A percentile compares a stretch with the other conserved stretches of the same genome.
These are phyloP conservation scores for Podospora fimiseda DNA, from an alignment of 495 filamentous ascomycete genomes.

Conservation along the genomic window DNA sequence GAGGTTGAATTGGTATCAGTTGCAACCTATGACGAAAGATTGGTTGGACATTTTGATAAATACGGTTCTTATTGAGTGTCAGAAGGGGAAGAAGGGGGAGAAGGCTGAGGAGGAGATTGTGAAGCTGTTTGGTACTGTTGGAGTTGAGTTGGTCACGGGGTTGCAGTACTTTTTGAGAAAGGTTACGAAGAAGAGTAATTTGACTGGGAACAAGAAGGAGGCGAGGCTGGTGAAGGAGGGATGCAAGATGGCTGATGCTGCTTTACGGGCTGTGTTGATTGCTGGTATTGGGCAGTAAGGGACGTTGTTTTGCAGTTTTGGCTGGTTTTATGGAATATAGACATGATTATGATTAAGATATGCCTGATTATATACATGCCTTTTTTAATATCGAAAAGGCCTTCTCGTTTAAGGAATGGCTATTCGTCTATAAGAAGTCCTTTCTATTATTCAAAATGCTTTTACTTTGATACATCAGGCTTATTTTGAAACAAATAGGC, in stretches of 20 bases:
- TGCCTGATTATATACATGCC: no score
- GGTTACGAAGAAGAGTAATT: slow-evolving; percentile 65
- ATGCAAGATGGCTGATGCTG: slow-evolving; percentile 57
- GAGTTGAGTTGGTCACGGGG: slow-evolving; percentile 58
- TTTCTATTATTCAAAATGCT: no score
- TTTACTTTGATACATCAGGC: no score
- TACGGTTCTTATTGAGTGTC: slow-evolving; percentile 58
- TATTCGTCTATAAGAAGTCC: no score
- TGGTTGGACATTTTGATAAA: slow-evolving; percentile 79
- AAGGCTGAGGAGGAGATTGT: slow-evolving; percentile 43
- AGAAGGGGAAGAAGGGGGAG: slow-evolving; percentile 23
- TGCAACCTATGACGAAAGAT: slow-evolving; percentile 66
- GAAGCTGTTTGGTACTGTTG: slow-evolving; percentile 57
- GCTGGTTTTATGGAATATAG: no score
- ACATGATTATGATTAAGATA: no score
- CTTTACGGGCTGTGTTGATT: slow-evolving; percentile 51
- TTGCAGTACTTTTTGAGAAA: slow-evolving; percentile 74
- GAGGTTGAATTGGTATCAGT: slow-evolving; percentile 68
- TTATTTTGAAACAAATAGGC: no score
- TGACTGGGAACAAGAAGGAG: slow-evolving; percentile 55
- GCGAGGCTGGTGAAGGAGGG: slow-evolving; percentile 62
- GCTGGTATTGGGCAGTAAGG: no score
- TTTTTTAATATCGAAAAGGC: no score
- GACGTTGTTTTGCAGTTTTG: no score
- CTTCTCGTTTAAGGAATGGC: no score